Evolutionary conservation across 306 rosid species (phyloP).

Genomic region (Rosa chinensis): DNA sequence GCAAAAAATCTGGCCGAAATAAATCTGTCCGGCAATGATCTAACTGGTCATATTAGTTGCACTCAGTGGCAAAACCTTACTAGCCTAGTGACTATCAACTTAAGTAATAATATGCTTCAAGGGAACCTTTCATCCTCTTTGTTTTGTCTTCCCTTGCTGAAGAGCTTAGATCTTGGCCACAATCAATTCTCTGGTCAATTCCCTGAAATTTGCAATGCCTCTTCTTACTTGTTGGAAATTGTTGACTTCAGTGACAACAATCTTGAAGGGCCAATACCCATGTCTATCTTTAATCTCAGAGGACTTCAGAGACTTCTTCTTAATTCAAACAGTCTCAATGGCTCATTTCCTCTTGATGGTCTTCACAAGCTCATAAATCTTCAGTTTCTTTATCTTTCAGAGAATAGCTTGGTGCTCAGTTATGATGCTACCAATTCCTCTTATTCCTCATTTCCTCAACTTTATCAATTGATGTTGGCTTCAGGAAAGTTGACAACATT

Average conservation of each 20-base stretch:
- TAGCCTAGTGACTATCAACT: neutral
- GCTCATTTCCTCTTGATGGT: neutral
- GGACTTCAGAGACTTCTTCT: neutral
- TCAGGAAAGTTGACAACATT: neutral
- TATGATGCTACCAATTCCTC: neutral
- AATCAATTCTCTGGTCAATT: neutral
- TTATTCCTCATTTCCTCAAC: neutral
- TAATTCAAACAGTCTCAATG: neutral
- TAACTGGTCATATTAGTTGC: neutral
- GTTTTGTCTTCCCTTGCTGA: neutral
- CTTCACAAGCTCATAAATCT: neutral
- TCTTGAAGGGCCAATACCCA: neutral
- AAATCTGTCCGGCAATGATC: neutral
- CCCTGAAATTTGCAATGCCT: neutral
- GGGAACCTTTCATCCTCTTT: neutral
- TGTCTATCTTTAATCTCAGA: neutral
- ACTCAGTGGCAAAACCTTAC: neutral
- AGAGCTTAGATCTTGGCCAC: neutral
- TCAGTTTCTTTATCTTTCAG: neutral
- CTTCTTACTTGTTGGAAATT: neutral
- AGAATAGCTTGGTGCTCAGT: neutral
- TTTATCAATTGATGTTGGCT: neutral
- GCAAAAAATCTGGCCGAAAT: neutral
- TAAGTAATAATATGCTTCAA: neutral
- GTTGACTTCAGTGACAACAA: constrained; percentile 4